These are phyloP conservation scores for Jatropha curcas DNA, from an alignment of 345 rosid genomes.

Conservation along the genomic window DNA sequence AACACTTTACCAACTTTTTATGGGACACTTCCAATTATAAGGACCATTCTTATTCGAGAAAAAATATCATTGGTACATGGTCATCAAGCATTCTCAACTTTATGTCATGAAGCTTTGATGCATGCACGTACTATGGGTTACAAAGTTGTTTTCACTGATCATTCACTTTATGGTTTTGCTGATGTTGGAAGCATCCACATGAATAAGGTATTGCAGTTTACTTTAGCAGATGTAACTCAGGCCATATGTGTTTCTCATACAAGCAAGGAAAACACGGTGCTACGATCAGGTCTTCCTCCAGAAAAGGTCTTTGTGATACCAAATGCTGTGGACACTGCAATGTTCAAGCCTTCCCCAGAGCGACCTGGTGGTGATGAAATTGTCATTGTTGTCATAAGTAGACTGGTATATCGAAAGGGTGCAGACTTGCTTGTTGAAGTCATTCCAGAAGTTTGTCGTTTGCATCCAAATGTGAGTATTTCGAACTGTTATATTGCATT, in stretches of 20 bases:
- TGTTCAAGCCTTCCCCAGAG: constrained; percentile 78
- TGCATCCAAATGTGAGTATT: constrained; percentile 72
- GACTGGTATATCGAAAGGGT: constrained; percentile 94
- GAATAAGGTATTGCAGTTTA: constrained; percentile 94
- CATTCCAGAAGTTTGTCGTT: constrained; percentile 80
- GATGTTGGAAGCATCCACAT: constrained; percentile 96
- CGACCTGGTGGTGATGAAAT: constrained; percentile 59
- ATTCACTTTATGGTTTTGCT: constrained; percentile 89
- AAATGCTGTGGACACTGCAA: constrained; percentile 97
- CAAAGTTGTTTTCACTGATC: constrained; percentile 90
- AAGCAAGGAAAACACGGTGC: constrained; percentile 92
- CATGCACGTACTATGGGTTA: constrained; percentile 93
- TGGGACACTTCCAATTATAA: constrained; percentile 77
- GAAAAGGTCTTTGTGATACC: constrained; percentile 86
- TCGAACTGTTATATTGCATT: not conserved
- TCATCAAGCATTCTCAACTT: constrained; percentile 97
- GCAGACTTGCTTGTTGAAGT: constrained; percentile 97
- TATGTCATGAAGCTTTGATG: constrained; percentile 94
- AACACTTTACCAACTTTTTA: constrained; percentile 79
- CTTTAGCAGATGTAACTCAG: constrained; percentile 91
- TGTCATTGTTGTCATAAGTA: constrained; percentile 84
- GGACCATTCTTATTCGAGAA: constrained; percentile 80
- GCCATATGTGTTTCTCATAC: constrained; percentile 97
- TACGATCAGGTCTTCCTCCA: constrained; percentile 84
- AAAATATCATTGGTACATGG: constrained; percentile 83